Percentiles rank a stretch among this genome's conserved stretches.
phyloP scores from a whole-genome alignment of 2,329 filamentous ascomycete species.

The Paraphoma chrysanthemicola region DNA sequence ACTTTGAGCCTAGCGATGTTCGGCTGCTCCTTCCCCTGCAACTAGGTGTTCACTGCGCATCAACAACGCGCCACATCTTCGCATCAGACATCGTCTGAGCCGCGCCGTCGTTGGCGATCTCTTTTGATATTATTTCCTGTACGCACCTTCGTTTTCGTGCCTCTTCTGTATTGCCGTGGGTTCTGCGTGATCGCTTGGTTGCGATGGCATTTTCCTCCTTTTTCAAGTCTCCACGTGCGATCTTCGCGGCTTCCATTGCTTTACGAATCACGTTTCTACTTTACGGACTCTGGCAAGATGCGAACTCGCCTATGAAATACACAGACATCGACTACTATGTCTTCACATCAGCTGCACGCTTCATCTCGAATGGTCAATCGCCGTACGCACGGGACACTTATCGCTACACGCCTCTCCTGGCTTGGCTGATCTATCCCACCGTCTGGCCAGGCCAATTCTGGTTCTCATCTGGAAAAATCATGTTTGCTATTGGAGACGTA shows the following conservation, averaged over 20 bases:
- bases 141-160: conserved; percentile 1
- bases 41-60: conserved; percentile 1
- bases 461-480: conserved; percentile 85
- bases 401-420: conserved; percentile 91
- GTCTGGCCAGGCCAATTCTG: conserved; percentile 64
- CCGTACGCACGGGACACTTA: conserved; percentile 94
- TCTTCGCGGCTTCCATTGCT: conserved; percentile 58
- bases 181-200: not conserved
- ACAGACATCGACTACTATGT: conserved; percentile 99
- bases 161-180: not conserved
- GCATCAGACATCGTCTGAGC: not conserved
- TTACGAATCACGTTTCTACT: conserved; percentile 78
- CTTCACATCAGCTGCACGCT: conserved; percentile 93
- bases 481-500: conserved; percentile 86
- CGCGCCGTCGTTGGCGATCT: not conserved
- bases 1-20: conserved; percentile 22
- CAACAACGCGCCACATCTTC: conserved; percentile 2
- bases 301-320: conserved; percentile 91
- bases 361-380: conserved; percentile 69
- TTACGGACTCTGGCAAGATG: conserved; percentile 93
- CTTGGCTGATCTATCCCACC: conserved; percentile 89
- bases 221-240: conserved; percentile 42
- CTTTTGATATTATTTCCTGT: not conserved
- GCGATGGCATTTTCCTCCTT: conserved; percentile 39
- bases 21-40: conserved; percentile 20